Percentiles rank a stretch among this genome's conserved stretches.
Evolutionary conservation across 495 filamentous ascomycete genomes (phyloP).

Genomic region (Amniculicola lignicola): DNA sequence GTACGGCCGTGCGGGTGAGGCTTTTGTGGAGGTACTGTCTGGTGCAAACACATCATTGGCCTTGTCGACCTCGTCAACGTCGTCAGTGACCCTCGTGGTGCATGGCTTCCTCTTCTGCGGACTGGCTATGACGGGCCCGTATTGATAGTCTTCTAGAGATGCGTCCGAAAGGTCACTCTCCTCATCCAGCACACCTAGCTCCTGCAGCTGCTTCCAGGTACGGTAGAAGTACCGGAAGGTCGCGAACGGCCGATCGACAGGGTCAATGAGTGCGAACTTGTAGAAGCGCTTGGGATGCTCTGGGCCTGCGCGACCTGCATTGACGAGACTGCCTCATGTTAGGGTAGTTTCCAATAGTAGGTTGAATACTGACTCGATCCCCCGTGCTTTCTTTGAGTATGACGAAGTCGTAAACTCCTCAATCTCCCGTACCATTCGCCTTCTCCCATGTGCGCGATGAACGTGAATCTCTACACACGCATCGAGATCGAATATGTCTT

Average conservation of each 20-base stretch:
- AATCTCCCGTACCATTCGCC: slow-evolving; percentile 35
- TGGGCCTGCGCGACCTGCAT: slow-evolving; percentile 35
- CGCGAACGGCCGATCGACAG: slow-evolving; percentile 44
- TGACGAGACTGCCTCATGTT: slow-evolving; percentile 36
- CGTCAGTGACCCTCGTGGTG: too few relatives aligned
- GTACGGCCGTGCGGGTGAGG: neutral
- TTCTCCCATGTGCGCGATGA: slow-evolving; percentile 39
- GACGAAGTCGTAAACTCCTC: slow-evolving; percentile 22
- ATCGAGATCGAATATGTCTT: slow-evolving; percentile 4
- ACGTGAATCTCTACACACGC: slow-evolving; percentile 43
- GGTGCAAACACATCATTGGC: neutral
- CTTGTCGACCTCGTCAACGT: neutral
- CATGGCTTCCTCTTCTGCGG: neutral
- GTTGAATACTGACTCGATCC: slow-evolving; percentile 23
- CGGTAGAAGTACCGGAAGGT: slow-evolving; percentile 44
- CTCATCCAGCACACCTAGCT: slow-evolving; percentile 10
- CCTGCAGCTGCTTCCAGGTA: slow-evolving; percentile 20
- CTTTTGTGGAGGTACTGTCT: neutral
- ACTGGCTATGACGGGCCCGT: neutral
- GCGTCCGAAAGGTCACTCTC: neutral
- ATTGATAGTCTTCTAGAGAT: neutral
- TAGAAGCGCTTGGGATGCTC: slow-evolving; percentile 44
- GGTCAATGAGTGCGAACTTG: slow-evolving; percentile 46
- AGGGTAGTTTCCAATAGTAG: neutral
- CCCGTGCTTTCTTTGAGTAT: slow-evolving; percentile 2